These are phyloP conservation scores for Boeremia lycopersici DNA, from an alignment of 2,329 filamentous ascomycete species.

Conservation along the genomic window DNA sequence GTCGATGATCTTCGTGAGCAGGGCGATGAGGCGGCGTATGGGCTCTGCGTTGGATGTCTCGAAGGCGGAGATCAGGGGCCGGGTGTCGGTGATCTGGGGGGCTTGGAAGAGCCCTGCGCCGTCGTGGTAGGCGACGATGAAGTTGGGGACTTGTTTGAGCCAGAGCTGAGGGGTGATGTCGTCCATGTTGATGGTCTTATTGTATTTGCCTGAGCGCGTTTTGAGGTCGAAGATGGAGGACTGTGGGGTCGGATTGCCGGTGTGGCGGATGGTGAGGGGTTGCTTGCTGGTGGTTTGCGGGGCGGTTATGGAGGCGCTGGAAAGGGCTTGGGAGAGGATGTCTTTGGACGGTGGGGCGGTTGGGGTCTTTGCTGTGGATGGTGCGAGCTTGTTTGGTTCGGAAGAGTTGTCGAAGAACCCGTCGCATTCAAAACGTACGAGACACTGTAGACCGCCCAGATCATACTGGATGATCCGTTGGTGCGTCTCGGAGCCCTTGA, in stretches of 20 bases:
- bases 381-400: constrained; percentile 40
- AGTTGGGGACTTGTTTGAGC: constrained; percentile 58
- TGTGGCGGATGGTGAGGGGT: constrained; percentile 24
- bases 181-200: constrained; percentile 43
- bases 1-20: constrained; percentile 42
- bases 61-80: constrained; percentile 49
- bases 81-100: constrained; percentile 49
- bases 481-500: constrained; percentile 63
- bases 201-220: constrained; percentile 51
- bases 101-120: constrained; percentile 51
- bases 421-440: constrained; percentile 64
- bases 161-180: constrained; percentile 56
- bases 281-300: not conserved
- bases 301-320: not conserved
- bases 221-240: constrained; percentile 59
- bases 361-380: constrained; percentile 37
- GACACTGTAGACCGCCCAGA: constrained; percentile 58
- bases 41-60: constrained; percentile 46
- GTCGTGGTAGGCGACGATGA: constrained; percentile 59
- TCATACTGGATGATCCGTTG: constrained; percentile 65
- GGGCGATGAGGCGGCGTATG: constrained; percentile 32
- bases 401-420: constrained; percentile 52
- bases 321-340: constrained; percentile 20
- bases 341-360: not conserved
- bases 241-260: constrained; percentile 47